Percentiles rank a stretch among this genome's conserved stretches.
Evolutionary conservation across 108 stramenopile species (phyloP).

Genomic region (Cyclotella kingstonii): DNA sequence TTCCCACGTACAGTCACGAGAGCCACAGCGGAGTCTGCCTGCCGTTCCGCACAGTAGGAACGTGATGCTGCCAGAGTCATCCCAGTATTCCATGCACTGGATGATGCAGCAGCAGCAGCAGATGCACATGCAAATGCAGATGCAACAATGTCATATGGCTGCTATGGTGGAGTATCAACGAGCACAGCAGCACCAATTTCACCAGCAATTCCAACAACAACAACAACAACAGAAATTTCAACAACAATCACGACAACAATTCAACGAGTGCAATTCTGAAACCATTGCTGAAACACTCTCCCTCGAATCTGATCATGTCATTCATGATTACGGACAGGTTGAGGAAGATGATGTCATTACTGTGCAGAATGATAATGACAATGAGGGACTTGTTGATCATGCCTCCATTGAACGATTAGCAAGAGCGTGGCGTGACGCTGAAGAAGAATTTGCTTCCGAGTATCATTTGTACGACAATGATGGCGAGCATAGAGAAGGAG

Average conservation of each 20-base stretch:
- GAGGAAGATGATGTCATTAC: constrained; percentile 24
- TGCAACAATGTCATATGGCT: constrained; percentile 39
- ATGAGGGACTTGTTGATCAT: constrained; percentile 40
- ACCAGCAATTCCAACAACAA: constrained; percentile 12
- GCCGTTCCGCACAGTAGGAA: background rate
- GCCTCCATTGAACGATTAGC: constrained; percentile 75
- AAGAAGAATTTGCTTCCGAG: constrained; percentile 61
- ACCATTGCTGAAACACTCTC: constrained; percentile 6
- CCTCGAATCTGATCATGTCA: background rate
- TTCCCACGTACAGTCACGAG: too few species aligned
- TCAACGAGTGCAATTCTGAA: constrained; percentile 2
- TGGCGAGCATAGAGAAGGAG: too few species aligned
- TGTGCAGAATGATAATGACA: constrained; percentile 10
- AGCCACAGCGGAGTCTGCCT: background rate
- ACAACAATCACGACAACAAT: constrained; percentile 19
- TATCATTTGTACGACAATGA: too few species aligned
- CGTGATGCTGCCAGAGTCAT: background rate
- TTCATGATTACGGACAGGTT: background rate
- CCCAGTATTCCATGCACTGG: background rate
- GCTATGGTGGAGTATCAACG: constrained; percentile 46
- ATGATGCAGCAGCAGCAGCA: constrained; percentile 19
- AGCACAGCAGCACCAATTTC: constrained; percentile 24
- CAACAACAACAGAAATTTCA: constrained; percentile 20
- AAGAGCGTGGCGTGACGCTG: constrained; percentile 77
- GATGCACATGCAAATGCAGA: constrained; percentile 49